phyloP scores from a whole-genome alignment of 2,329 filamentous ascomycete species.

The Emmonsiellopsis sp. region DNA sequence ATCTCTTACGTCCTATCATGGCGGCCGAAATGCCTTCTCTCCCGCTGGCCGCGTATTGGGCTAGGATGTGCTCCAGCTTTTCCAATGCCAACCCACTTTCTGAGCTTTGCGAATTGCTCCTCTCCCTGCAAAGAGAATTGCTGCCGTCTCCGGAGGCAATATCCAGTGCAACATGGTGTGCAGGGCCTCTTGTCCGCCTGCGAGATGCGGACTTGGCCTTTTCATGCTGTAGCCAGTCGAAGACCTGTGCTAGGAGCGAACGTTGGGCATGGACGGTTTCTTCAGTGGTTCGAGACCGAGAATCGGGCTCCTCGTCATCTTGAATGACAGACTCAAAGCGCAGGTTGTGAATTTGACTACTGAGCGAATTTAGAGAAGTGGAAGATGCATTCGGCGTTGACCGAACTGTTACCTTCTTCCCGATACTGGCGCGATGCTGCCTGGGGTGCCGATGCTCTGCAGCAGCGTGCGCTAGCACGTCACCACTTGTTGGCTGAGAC shows the following conservation, averaged over 20 bases:
- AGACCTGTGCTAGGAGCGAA: slow-evolving; percentile 60
- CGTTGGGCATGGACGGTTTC: slow-evolving; percentile 16
- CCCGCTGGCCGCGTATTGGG: slow-evolving; percentile 30
- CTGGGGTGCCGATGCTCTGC: slow-evolving; percentile 6
- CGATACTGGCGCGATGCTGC: slow-evolving; percentile 14
- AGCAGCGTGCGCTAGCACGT: neutral
- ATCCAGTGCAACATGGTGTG: slow-evolving; percentile 31
- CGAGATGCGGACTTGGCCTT: slow-evolving; percentile 55
- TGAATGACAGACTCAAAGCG: slow-evolving; percentile 9
- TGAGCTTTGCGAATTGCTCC: slow-evolving; percentile 52
- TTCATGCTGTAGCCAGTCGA: slow-evolving; percentile 77
- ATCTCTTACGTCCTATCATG: slow-evolving; percentile 4
- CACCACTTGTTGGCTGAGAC: neutral
- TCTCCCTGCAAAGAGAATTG: slow-evolving; percentile 17
- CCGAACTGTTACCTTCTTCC: slow-evolving; percentile 17
- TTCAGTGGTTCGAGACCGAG: neutral
- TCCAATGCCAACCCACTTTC: slow-evolving; percentile 69
- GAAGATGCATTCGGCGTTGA: slow-evolving; percentile 10
- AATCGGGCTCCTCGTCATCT: slow-evolving; percentile 2
- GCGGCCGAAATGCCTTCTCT: slow-evolving; percentile 14
- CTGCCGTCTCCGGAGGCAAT: slow-evolving; percentile 17
- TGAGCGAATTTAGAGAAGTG: slow-evolving; percentile 15
- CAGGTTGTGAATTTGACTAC: slow-evolving; percentile 14
- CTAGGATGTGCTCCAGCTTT: slow-evolving; percentile 63
- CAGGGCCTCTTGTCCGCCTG: slow-evolving; percentile 25